Evolutionary conservation across 2,329 filamentous ascomycete genomes (phyloP), one percentile per base, ranked within the genome.

Genomic region (Alternaria atra): DNA sequence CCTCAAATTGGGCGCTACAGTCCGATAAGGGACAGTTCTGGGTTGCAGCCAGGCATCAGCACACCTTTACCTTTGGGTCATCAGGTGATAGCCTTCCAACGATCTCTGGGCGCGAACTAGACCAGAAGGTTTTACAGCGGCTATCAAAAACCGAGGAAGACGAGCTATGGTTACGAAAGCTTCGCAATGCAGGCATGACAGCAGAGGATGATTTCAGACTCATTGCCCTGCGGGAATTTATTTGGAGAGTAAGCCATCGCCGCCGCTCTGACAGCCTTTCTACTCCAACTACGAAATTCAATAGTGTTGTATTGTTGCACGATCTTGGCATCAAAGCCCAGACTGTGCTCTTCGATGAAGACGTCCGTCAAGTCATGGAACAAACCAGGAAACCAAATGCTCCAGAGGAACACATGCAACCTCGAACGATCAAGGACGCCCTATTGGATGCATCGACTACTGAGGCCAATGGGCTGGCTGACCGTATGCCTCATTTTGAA

Each of bases 281-380:
- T 56, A 77, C 67, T 44, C 67, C 69, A 3, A 71, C 77, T 3
- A 80, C 84, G n/a, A 75, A 70, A 2, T 84, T 91, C 63, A 91
- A 91, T 67, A 86, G 86, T 52, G 87, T 97, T 12, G 85, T 98
- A 6, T 85, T 89, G 1, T 80, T 98, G 25, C 90, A 91, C 64
- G 89, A 89, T 40, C 82, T 97, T 52, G 89, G 89, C 12, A 88
- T 97, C 32, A 91, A 89, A 2, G 91, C 92, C 3, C 92, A 97
- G 73, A 98, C 92, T 0, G 90, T 99, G 1, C 91, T 98, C 73
- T 98, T 98, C 72, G 93, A 97, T 67, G 93, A 94, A 56, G 87
- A 84, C 40, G 82, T 74, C 8, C 71, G 68, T 20, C 67, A 87
- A 8, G 80, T 88, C 9, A 80, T 83, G 42, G 79, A 81, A n/a